Evolutionary conservation across 2,329 filamentous ascomycete genomes (phyloP), one percentile per base, ranked within the genome.

Genomic region (Hymenoscyphus scutula): DNA sequence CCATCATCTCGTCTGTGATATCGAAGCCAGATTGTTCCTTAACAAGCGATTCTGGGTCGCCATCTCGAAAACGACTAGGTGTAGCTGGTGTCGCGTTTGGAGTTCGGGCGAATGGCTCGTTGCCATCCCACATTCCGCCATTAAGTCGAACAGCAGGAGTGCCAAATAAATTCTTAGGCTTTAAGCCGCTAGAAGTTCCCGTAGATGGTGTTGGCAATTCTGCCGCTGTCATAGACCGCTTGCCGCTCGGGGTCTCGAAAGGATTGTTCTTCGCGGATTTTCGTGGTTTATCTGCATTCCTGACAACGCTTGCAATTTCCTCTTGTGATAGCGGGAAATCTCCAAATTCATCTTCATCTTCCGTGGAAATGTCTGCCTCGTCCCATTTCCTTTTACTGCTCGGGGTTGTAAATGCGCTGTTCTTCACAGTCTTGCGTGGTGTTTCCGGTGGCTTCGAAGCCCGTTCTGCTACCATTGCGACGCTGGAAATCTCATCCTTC

Each of bases 1-100:
- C 67, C 74, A 86, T 77, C 48, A 87, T 76, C 56, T 84, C 77
- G 3, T 76, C 71, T 1, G 77, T 78, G 58, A 83, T 71, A 41
- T 79, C 75, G 57, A 75, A 71, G 63, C 19, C 64, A 17, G 61
- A 58, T 8, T 34, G 19, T 25, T 41, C 58, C 5, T 62, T 37
- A 0, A 5, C 55, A 15, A 6, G 23, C 17, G 7, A 23, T 6
- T 62, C 62, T 15, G 58, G 38, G 3, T 59, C 10, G 23, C 58
- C 53, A 56, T 72, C 63, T 41, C 64, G 62, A 37, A 68, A 71
- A 29, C 68, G 62, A 54, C 56, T 62, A 10, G 69, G 69, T 8
- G 71, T 72, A 11, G 41, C 3, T 11, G 71, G 71, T n/a, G 71
- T 73, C 4, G 53, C 55, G 17, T 65, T 62, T 5, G 69, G 67